These are phyloP conservation scores for Fusarium napiforme DNA, from an alignment of 2,329 filamentous ascomycete species.

Conservation along the genomic window DNA sequence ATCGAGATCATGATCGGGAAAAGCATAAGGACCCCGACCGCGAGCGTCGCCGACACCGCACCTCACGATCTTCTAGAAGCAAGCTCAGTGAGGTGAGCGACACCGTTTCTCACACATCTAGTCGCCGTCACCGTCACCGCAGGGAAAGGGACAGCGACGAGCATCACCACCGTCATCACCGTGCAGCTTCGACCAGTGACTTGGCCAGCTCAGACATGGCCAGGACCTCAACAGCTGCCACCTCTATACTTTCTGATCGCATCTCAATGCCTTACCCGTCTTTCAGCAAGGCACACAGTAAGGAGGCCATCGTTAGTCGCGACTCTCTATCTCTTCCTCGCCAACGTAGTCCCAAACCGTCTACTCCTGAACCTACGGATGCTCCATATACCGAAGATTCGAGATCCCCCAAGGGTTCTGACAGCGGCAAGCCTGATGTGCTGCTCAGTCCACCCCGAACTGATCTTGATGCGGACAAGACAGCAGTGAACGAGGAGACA, in stretches of 20 bases:
- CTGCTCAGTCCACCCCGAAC: constrained; percentile 74
- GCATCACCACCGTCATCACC: constrained; percentile 42
- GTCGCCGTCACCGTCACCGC: constrained; percentile 47
- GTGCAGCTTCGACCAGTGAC: constrained; percentile 57
- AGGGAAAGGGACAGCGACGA: constrained; percentile 51
- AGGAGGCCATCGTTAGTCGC: constrained; percentile 78
- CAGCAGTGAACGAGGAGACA: constrained; percentile 45
- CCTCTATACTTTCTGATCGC: constrained; percentile 52
- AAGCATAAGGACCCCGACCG: constrained; percentile 49
- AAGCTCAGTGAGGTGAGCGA: constrained; percentile 56
- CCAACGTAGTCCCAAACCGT: constrained; percentile 60
- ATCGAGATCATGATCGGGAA: constrained; percentile 48
- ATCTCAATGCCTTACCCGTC: constrained; percentile 77
- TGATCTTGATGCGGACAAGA: constrained; percentile 62
- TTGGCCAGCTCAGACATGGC: constrained; percentile 59
- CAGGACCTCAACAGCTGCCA: constrained; percentile 50
- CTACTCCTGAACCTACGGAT: constrained; percentile 77
- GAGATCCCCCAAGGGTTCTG: constrained; percentile 12
- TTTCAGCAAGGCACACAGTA: constrained; percentile 92
- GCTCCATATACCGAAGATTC: constrained; percentile 29
- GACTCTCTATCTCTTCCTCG: constrained; percentile 58
- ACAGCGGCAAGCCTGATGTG: constrained; percentile 57
- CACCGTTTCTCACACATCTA: constrained; percentile 52
- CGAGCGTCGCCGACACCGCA: constrained; percentile 53
- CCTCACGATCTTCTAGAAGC: constrained; percentile 55